Conservation (phyloP, 169 alveolate species). For the Plasmodium cynomolgi region DNA sequence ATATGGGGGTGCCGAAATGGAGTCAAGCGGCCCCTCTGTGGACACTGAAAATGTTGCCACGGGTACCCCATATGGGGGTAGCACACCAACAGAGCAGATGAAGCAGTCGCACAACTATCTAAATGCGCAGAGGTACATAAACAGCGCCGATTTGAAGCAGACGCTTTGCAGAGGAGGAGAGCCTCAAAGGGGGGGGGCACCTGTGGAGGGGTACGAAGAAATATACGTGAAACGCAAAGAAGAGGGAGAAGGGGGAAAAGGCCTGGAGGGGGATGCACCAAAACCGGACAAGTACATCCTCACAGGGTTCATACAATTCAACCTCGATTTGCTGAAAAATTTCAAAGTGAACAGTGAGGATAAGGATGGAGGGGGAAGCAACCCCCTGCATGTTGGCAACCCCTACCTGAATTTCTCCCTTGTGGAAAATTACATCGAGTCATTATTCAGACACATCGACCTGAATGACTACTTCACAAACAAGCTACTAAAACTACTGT, state of each 20-base stretch:
- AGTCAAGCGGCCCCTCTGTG: neutral
- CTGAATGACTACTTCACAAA: conserved; percentile 62
- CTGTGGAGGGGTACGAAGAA: conserved; percentile 23
- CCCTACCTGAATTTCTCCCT: conserved; percentile 64
- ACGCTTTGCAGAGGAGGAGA: neutral
- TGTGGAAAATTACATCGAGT: conserved; percentile 57
- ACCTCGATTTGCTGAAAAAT: conserved; percentile 48
- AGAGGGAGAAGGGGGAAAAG: neutral
- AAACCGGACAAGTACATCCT: conserved; percentile 21
- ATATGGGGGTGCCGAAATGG: neutral
- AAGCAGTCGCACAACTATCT: neutral
- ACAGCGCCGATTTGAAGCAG: neutral
- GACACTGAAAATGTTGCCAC: neutral
- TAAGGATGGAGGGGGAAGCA: neutral
- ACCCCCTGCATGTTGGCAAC: neutral
- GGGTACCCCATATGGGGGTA: neutral
- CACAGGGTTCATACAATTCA: conserved; percentile 35
- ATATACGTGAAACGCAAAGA: conserved; percentile 42
- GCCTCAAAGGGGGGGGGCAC: neutral
- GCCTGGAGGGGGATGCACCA: neutral
- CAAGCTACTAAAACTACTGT: conserved; percentile 55
- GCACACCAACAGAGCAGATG: neutral
- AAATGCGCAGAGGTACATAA: neutral
- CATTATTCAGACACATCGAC: conserved; percentile 13
- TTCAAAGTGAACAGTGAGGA: conserved; percentile 20